Evolutionary conservation across 371 early-diverging fungal genomes (phyloP), one percentile per base, ranked within the genome.

Genomic region (Mucor irregularis): DNA sequence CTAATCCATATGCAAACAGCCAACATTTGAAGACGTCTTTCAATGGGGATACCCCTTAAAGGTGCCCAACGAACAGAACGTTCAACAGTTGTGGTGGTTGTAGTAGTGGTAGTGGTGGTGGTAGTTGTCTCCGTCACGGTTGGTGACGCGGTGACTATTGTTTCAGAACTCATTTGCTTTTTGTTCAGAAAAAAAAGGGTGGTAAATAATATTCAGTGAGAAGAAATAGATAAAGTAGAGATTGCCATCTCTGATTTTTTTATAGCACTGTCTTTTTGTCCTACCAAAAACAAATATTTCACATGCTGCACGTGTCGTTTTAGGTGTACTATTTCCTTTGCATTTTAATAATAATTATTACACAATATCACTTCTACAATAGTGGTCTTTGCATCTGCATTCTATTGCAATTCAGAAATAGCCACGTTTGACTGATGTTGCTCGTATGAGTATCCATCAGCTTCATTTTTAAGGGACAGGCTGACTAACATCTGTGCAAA

Each of bases 1-100:
- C 33, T 43, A 37, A 61, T 46, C 58, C 55, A 58, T 76, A 56
- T 16, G 69, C 39, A 34, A 14, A 88, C 82, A 16, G 84, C 80
- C 0, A 77, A 63, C 17, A 89, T 93, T 57, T 93, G 90, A n/a
- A 84, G 71, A 19, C 94, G 76, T 26, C 94, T 83, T 49, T 73
- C 68, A 44, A 88, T 56, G 0, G 94, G 94, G 21, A 66, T 55
- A 24, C 61, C 65, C 30, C 40, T 30, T 13, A 66, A 14, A 49
- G 66, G 66, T 0, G 62, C 66, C 66, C 66, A 66, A 14, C 57
- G 66, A 14, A 66, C 57, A 39, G 40, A 30, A 5, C n/a, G n/a
- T n/a, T n/a, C n/a, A n/a, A n/a, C n/a, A n/a, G n/a, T n/a, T n/a
- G n/a, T 16, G 31, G 7, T 31, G 31, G 31, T 31, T 5, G 11